Percentiles rank a stretch among this genome's conserved stretches.
Conservation (phyloP, 192 early-diverging fungal species). For the Pilaira anomala region DNA sequence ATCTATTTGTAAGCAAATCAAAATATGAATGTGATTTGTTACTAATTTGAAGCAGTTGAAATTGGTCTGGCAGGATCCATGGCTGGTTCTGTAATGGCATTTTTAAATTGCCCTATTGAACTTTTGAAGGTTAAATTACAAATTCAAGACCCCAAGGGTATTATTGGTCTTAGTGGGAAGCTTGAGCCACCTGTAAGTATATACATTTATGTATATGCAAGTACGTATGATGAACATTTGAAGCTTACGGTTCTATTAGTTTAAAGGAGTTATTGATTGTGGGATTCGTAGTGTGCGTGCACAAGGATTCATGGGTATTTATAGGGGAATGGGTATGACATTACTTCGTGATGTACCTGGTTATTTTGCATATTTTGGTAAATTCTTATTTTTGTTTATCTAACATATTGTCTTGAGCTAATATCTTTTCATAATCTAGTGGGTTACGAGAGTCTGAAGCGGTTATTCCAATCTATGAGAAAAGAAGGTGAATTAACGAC, state of each 20-base stretch:
- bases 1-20: too few species aligned
- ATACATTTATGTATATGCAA: too few species aligned
- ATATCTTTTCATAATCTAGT: constrained; percentile 32
- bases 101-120: constrained; percentile 69
- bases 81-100: constrained; percentile 64
- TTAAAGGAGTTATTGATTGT: constrained; percentile 89
- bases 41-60: constrained; percentile 41
- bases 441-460: constrained; percentile 83
- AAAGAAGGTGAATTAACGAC: constrained; percentile 59
- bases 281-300: constrained; percentile 72
- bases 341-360: constrained; percentile 89
- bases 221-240: too few species aligned
- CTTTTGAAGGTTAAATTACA: constrained; percentile 69
- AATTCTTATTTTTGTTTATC: not conserved
- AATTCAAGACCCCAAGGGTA: constrained; percentile 47
- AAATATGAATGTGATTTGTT: too few species aligned
- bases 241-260: constrained; percentile 39
- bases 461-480: constrained; percentile 53
- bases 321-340: constrained; percentile 89
- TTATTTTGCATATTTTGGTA: constrained; percentile 90
- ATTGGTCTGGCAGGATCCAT: constrained; percentile 55
- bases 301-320: constrained; percentile 75
- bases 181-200: constrained; percentile 36
- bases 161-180: constrained; percentile 28
- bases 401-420: not conserved